A percentile compares a stretch with the other conserved stretches of the same genome.
Conservation (phyloP, 345 rosid species). For the Citrus trifoliata region DNA sequence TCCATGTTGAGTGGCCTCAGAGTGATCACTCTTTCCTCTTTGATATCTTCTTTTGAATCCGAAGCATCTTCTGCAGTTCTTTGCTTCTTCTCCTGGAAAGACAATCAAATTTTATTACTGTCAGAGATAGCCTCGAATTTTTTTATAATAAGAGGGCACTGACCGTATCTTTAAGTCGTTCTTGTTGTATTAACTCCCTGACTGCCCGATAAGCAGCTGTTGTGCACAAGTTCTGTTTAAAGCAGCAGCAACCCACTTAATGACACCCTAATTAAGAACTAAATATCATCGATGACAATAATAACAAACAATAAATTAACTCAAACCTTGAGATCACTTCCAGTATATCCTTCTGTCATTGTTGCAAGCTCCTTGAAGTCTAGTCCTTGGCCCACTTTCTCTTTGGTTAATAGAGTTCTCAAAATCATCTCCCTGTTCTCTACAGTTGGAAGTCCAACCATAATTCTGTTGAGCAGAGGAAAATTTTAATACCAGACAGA, state of each 20-base stretch:
- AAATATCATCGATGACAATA: not conserved
- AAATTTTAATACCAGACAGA: not conserved
- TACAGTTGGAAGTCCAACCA: constrained; percentile 71
- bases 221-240: constrained; percentile 69
- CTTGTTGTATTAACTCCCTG: constrained; percentile 81
- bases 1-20: constrained; percentile 73
- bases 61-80: constrained; percentile 31
- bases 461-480: constrained; percentile 39
- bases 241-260: not conserved
- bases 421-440: constrained; percentile 79
- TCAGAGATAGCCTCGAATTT: not conserved
- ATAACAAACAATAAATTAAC: not conserved
- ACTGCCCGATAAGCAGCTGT: constrained; percentile 90
- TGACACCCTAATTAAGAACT: not conserved
- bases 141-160: not conserved
- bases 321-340: constrained; percentile 83
- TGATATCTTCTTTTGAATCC: constrained; percentile 27
- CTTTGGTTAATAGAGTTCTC: constrained; percentile 63
- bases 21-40: constrained; percentile 52
- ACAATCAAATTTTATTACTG: not conserved
- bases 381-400: constrained; percentile 56
- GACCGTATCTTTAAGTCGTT: constrained; percentile 66
- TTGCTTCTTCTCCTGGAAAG: constrained; percentile 54
- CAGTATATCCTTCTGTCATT: constrained; percentile 79
- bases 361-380: constrained; percentile 70